Evolutionary conservation across 108 stramenopile genomes (phyloP), one percentile per base, ranked within the genome.

Genomic region (Craspedostauros australis): DNA sequence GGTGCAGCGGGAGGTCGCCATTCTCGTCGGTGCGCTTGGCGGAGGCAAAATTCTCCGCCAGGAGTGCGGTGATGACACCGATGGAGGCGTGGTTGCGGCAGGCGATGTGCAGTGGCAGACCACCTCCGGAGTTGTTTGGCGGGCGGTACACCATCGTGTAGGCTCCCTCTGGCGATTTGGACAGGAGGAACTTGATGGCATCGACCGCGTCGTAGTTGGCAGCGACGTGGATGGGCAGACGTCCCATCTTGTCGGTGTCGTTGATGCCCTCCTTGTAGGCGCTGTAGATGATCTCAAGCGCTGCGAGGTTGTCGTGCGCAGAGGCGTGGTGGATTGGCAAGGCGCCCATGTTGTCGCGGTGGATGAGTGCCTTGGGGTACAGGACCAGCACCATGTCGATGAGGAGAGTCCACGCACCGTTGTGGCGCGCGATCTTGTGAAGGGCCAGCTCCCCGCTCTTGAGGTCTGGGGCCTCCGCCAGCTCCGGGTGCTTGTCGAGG

Each of bases 191-290:
- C 46, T 92, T 92, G 33, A 88, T 63, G 19, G 84, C 71, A 62
- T 92, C 91, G 38, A 88, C 80, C 21, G 91, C 84, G 55, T 88
- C 91, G 60, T 82, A 76, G 28, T 74, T 78, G 14, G 91, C 86
- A 39, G 86, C 91, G 39, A 92, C 86, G 55, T 92, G 91, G 48
- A 92, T 77, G 3, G 91, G 91, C 8, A 82, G 73, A 7, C 86
- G 70, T 37, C 91, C 91, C 62, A 62, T 80, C 21, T 64, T 78
- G 54, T 92, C 84, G 0, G 68, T 70, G 39, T 88, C 86, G 58
- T 82, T 86, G 24, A 86, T 79, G 19, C 91, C 91, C 62, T 86
- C 85, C 54, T 86, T 88, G 76, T 92, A 92, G 25, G 86, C 82
- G 61, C 78, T 83, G 50, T 84, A 86, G 31, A 92, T 88, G 44